Conservation (phyloP, 768 basidiomycete genomes). For the Chlorophyllum brunneum region DNA sequence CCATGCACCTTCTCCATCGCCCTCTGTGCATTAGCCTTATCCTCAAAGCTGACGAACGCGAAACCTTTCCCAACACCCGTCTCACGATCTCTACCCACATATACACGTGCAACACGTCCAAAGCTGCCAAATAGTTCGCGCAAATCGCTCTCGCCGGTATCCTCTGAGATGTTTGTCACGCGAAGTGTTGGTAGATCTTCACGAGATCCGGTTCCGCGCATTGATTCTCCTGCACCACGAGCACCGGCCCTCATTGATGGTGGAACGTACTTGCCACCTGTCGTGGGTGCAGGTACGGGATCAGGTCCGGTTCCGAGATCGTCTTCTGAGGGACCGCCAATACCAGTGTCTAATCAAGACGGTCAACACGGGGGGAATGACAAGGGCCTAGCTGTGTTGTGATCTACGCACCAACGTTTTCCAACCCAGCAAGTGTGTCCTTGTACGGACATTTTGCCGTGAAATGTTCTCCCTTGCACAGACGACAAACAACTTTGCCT, state of each 20-base stretch:
- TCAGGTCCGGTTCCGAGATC: constrained; percentile 31
- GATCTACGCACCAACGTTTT: constrained; percentile 48
- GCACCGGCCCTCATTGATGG: constrained; percentile 81
- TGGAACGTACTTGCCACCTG: constrained; percentile 86
- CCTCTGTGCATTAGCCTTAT: constrained; percentile 68
- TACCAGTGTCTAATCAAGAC: constrained; percentile 21
- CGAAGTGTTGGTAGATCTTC: constrained; percentile 96
- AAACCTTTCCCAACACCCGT: constrained; percentile 95
- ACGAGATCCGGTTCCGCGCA: constrained; percentile 62
- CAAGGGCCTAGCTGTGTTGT: not conserved
- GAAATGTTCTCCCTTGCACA: constrained; percentile 97
- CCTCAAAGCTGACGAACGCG: constrained; percentile 96
- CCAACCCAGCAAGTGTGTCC: constrained; percentile 81
- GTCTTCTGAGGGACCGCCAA: constrained; percentile 33
- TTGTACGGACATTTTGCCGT: constrained; percentile 99
- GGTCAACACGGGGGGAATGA: not conserved
- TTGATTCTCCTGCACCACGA: constrained; percentile 71
- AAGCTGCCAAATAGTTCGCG: constrained; percentile 87
- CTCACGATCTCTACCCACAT: constrained; percentile 91
- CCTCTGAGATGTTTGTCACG: constrained; percentile 95
- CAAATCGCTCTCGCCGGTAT: constrained; percentile 91
- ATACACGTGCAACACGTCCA: constrained; percentile 84
- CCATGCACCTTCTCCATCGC: constrained; percentile 94
- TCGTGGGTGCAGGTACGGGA: constrained; percentile 33
- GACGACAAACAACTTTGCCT: constrained; percentile 86